These are phyloP conservation scores for Filosporella fistucella DNA, from an alignment of 495 filamentous ascomycete genomes.

Conservation along the genomic window DNA sequence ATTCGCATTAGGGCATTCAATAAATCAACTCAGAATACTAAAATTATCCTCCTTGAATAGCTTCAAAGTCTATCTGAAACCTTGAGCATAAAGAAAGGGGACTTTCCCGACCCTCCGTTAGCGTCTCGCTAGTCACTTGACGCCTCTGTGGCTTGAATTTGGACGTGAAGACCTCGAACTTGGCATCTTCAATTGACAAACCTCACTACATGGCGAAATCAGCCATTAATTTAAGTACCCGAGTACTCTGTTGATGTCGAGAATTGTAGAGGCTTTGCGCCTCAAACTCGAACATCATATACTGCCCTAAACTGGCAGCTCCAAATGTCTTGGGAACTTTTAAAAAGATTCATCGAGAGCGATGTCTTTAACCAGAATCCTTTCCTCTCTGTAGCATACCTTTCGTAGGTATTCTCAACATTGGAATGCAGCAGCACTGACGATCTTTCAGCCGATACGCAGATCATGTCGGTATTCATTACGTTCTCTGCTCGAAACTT, in stretches of 20 bases:
- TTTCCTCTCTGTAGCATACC: constrained; percentile 72
- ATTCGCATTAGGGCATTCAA: too few species aligned
- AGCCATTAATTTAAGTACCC: constrained; percentile 14
- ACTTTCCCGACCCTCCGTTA: too few species aligned
- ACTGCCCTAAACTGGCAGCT: neutral
- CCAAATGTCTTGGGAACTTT: constrained; percentile 52
- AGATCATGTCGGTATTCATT: constrained; percentile 76
- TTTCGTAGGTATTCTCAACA: constrained; percentile 53
- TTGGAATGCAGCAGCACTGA: constrained; percentile 4
- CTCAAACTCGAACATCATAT: constrained; percentile 5
- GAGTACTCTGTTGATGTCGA: constrained; percentile 21
- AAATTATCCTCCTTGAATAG: too few species aligned
- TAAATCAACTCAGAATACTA: too few species aligned
- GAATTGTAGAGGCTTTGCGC: constrained; percentile 22
- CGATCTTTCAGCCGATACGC: constrained; percentile 59
- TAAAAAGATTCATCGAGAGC: constrained; percentile 74
- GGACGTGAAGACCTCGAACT: constrained; percentile 5
- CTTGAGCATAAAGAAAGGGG: too few species aligned
- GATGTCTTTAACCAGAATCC: constrained; percentile 80
- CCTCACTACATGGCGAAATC: constrained; percentile 2
- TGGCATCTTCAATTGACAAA: neutral
- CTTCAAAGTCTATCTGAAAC: too few species aligned
- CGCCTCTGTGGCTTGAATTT: too few species aligned
- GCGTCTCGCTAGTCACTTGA: too few species aligned
- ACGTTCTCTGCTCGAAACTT: constrained; percentile 74